Base-by-base conservation (phyloP, 148 eudicot genomes). In the Gaultheria prostrata region DNA sequence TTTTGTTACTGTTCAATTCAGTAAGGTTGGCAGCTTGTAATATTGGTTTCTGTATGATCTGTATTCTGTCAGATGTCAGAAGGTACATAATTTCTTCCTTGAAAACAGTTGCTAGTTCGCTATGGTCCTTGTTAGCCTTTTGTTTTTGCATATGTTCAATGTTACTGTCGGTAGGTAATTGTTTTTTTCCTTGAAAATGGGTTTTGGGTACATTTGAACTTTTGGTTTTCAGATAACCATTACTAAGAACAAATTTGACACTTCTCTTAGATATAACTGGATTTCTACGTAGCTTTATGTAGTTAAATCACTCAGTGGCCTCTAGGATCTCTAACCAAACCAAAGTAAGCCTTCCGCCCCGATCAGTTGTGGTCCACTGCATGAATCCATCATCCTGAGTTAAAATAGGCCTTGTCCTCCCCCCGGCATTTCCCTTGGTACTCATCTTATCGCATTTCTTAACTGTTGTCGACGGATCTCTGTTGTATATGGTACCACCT, bases 171-270 rank as follows among this genome's bases (percentile, higher is more conserved):
- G 7, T 71, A 32, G 21, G 75, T 71, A 71, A 8, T 33, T 71
- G 46, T 32, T 71, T 21, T 71, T 45, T 15, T 71, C 77, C 35
- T 51, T 51, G 65, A 28, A 78, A 78, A 78, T 30, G 63, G 65
- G 35, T 53, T 53, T 51, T 17, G 61, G 35, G 33, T 50, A 77
- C 57, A 59, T 59, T 59, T 59, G 26, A 59, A 59, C 12, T 59
- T 59, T 39, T 18, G 61, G 61, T 56, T n/a, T n/a, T 61, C n/a
- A 61, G 30, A 61, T 61, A n/a, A 61, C 69, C 69, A 8, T 61
- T n/a, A 10, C 30, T 21, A 59, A 21, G 26, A 24, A 21, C 28
- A n/a, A 61, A 61, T 28, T 61, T 61, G 2, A n/a, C 26, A n/a
- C 26, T n/a, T 61, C 61, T 56, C 28, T 61, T 4, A 2, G 3